Evolutionary conservation across 2,329 filamentous ascomycete genomes (phyloP).

Genomic region (Epichloe typhina): DNA sequence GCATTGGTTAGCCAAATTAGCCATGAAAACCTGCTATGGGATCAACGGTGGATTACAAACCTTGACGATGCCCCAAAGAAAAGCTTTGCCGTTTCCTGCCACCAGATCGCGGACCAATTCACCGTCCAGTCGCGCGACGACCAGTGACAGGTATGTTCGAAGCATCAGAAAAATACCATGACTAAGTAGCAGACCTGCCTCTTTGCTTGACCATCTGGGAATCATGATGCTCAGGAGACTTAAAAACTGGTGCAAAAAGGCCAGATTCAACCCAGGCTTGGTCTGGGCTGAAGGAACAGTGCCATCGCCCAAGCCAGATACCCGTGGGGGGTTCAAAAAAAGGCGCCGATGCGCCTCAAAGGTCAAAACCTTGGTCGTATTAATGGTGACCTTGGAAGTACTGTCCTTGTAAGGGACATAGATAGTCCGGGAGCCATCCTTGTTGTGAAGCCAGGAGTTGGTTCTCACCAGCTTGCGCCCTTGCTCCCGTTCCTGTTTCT

Average conservation of each 20-base stretch:
- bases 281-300: slow-evolving; percentile 76
- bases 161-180: slow-evolving; percentile 84
- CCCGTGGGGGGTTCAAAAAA: slow-evolving; percentile 81
- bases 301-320: slow-evolving; percentile 62
- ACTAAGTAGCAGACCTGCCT: slow-evolving; percentile 77
- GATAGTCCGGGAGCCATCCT: slow-evolving; percentile 88
- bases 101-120: slow-evolving; percentile 94
- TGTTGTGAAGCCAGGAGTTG: slow-evolving; percentile 86
- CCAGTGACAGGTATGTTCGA: slow-evolving; percentile 82
- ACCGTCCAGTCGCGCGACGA: slow-evolving; percentile 86
- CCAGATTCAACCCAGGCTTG: slow-evolving; percentile 87
- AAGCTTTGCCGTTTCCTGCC: slow-evolving; percentile 80
- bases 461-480: slow-evolving; percentile 70
- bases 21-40: too few species aligned
- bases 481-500: slow-evolving; percentile 66
- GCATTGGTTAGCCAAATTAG: background rate
- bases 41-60: slow-evolving; percentile 21
- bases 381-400: slow-evolving; percentile 83
- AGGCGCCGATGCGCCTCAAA: slow-evolving; percentile 92
- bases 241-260: slow-evolving; percentile 96
- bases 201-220: slow-evolving; percentile 87
- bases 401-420: slow-evolving; percentile 85
- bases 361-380: slow-evolving; percentile 79
- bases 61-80: slow-evolving; percentile 79
- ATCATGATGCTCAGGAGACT: slow-evolving; percentile 97